Base-by-base conservation (phyloP, 345 rosid genomes). In the Erysimum cheiranthoides region DNA sequence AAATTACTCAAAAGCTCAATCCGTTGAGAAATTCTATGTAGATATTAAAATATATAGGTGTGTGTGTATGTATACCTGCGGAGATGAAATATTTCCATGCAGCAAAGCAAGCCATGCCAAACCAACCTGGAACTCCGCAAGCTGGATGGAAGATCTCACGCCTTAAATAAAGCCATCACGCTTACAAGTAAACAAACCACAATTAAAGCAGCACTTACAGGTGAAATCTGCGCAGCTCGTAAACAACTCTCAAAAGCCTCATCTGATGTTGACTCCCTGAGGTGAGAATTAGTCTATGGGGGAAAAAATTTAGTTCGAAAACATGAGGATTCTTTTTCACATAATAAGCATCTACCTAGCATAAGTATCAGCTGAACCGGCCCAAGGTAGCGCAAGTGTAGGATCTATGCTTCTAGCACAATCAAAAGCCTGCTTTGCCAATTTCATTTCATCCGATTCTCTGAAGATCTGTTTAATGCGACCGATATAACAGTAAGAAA, bases 401-500 rank as follows among this genome's bases (percentile, higher is more conserved):
- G 99, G 97, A 86, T 95, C 97, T 76, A 92, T 84, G 74, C 99
- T 93, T 88, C 99, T 90, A 70, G 97, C 93, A 83, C 79, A 86
- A 75, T 95, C 97, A 83, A 92, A 90, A 81, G 97, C 97, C 80
- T 85, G 88, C 73, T 85, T 90, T 68, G 97, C 93, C 74, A 95
- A 64, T 76, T 81, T 86, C 84, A 80, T 85, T 71, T 92, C 84
- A 65, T 79, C 80, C 38, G 80, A 86, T 78, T 86, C 85, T 79
- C 96, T 83, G 77, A 86, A 92, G 64, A 95, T 79, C 99, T 95
- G 86, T 61, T 79, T 75, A 80, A 79, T 53, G 63, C 68, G 66
- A 58, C 31, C 32, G 2, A 56, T 14, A 57, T 46, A 56, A 46
- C 25, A 47, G 58, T 39, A 4, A 40, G 31, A 53, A 70, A 27